A percentile compares a stretch with the other conserved stretches of the same genome.
Evolutionary conservation across 176 grass and related monocot genomes (phyloP).

Genomic region (Carex scoparia): DNA sequence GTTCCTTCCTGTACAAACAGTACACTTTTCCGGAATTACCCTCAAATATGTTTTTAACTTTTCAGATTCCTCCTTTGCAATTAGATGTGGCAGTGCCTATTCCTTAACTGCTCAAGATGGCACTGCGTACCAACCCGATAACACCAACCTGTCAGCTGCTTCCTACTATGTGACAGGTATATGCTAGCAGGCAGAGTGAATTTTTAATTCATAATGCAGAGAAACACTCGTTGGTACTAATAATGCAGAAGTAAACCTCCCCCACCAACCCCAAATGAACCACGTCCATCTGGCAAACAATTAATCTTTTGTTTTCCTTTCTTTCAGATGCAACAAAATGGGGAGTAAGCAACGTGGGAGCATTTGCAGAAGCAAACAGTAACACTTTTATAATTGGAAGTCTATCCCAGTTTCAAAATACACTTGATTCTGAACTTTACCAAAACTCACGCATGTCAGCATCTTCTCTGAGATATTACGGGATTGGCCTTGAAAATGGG

Average conservation of each 20-base stretch:
- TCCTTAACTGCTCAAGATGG: conserved; percentile 47
- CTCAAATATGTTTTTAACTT: not conserved
- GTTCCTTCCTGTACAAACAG: not conserved
- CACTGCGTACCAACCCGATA: conserved; percentile 44
- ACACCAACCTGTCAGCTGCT: conserved; percentile 32
- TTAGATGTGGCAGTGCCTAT: conserved; percentile 48
- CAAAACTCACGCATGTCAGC: conserved; percentile 70
- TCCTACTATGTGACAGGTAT: conserved; percentile 49
- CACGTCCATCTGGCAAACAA: not conserved
- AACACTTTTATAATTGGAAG: conserved; percentile 46
- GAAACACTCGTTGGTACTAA: not conserved
- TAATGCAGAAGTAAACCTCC: not conserved
- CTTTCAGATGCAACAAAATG: conserved; percentile 33
- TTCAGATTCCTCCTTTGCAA: conserved; percentile 62
- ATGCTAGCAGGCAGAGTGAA: not conserved
- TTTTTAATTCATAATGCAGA: not conserved
- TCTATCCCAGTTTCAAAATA: conserved; percentile 52
- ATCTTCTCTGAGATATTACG: conserved; percentile 79
- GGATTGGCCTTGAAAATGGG: conserved; percentile 83
- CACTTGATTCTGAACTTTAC: conserved; percentile 60
- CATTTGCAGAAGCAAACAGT: conserved; percentile 30
- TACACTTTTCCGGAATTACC: not conserved
- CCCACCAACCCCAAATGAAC: not conserved
- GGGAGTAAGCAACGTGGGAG: conserved; percentile 73
- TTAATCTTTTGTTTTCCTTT: not conserved